These are phyloP conservation scores for Aspergillus novofumigatus DNA, from an alignment of 2,329 filamentous ascomycete species.

Conservation along the genomic window DNA sequence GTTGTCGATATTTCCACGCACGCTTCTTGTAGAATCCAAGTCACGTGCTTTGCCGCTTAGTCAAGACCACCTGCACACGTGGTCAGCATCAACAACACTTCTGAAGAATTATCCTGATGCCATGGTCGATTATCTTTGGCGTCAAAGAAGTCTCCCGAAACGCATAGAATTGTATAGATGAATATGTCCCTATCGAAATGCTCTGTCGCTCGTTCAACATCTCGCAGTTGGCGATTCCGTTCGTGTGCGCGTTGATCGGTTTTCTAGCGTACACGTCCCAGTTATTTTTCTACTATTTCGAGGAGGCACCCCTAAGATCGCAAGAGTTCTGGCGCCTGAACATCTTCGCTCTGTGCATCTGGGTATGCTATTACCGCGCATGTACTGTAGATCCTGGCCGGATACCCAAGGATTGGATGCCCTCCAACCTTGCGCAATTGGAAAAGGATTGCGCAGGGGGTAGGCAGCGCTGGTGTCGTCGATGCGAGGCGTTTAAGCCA, in stretches of 20 bases:
- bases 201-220: slow-evolving; percentile 26
- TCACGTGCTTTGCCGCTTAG: slow-evolving; percentile 8
- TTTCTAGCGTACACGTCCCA: slow-evolving; percentile 60
- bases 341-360: slow-evolving; percentile 49
- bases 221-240: slow-evolving; percentile 49
- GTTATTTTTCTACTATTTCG: slow-evolving; percentile 51
- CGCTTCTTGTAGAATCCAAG: background rate
- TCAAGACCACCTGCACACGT: slow-evolving; percentile 1
- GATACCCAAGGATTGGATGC: slow-evolving; percentile 45
- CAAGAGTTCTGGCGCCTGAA: slow-evolving; percentile 54
- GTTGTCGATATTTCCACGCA: slow-evolving; percentile 14
- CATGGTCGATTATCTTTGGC: background rate
- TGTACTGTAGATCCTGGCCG: slow-evolving; percentile 57
- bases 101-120: background rate
- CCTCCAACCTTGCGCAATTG: slow-evolving; percentile 13
- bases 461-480: slow-evolving; percentile 55
- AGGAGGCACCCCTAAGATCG: slow-evolving; percentile 49
- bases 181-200: slow-evolving; percentile 4
- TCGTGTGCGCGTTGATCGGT: slow-evolving; percentile 51
- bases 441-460: slow-evolving; percentile 18
- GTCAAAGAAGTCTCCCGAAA: background rate
- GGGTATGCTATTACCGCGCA: slow-evolving; percentile 57
- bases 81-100: slow-evolving; percentile 1
- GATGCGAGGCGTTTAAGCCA: slow-evolving; percentile 58
- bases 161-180: background rate